Conservation (phyloP, 352 stramenopile genomes). For the Globisporangium splendens region DNA sequence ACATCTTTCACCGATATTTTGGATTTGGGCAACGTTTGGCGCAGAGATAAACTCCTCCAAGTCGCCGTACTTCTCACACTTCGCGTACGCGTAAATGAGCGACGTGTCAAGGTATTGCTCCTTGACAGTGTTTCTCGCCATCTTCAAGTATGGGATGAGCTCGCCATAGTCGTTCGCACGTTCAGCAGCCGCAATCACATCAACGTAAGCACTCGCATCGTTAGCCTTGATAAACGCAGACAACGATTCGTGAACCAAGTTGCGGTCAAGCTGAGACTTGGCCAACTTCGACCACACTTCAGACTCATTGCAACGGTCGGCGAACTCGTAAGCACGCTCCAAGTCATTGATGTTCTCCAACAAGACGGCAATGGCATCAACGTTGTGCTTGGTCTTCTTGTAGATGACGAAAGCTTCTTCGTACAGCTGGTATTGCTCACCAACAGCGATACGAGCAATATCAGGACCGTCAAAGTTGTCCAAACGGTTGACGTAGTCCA, state of each 20-base stretch:
- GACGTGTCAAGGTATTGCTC: slow-evolving; percentile 99
- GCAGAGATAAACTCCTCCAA: slow-evolving; percentile 99
- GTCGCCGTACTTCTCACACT: slow-evolving; percentile 98
- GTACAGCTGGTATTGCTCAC: slow-evolving; percentile 98
- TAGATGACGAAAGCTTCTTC: slow-evolving; percentile 99
- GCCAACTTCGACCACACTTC: slow-evolving; percentile 99
- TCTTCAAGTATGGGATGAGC: slow-evolving; percentile 98
- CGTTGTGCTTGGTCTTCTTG: slow-evolving; percentile 98
- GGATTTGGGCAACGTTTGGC: slow-evolving; percentile 99
- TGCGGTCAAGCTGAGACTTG: slow-evolving; percentile 97
- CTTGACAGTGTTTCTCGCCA: slow-evolving; percentile 99
- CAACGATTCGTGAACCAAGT: slow-evolving; percentile 96
- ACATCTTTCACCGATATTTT: slow-evolving; percentile 97
- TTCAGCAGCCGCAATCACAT: slow-evolving; percentile 97
- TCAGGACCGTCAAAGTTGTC: slow-evolving; percentile 99
- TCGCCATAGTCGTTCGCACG: slow-evolving; percentile 95
- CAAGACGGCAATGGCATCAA: slow-evolving; percentile 91
- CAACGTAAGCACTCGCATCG: slow-evolving; percentile 96
- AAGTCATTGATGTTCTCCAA: slow-evolving; percentile 97
- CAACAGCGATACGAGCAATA: slow-evolving; percentile 98
- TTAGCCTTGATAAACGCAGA: slow-evolving; percentile 99
- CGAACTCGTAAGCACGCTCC: slow-evolving; percentile 98
- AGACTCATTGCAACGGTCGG: slow-evolving; percentile 97
- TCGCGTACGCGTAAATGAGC: slow-evolving; percentile 99
- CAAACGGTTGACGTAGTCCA: slow-evolving; percentile 99